Evolutionary conservation across 208 protist genomes (phyloP), one percentile per base, ranked within the genome.

Genomic region (Trypanosoma mega): DNA sequence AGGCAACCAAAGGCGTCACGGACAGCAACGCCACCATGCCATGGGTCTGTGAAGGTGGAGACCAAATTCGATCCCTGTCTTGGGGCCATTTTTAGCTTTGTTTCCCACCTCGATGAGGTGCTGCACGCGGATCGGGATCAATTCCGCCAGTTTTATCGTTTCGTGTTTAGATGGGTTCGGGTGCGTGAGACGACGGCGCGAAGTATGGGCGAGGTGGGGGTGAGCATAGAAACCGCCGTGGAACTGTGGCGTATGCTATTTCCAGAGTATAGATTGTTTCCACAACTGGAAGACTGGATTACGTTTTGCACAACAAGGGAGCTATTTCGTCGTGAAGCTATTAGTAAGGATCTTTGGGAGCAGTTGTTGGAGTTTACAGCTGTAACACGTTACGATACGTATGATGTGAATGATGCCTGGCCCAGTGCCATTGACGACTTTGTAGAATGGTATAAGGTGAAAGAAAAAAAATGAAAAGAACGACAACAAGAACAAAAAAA

Each of bases 361-460:
- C 76, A 90, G 63, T 68, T 91, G 5, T 56, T 88, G 9, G 67
- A 67, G 23, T 94, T 94, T 68, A 56, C 82, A 1, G 51, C 57
- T 18, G 18, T 92, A 20, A 54, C 34, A 33, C 57, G 33, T 39
- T 89, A 92, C 61, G 75, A 68, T 46, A 63, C 52, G 0, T 90
- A 91, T 62, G 58, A 85, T 69, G 58, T 77, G 7, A 72, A 78
- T 29, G 88, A 85, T 49, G 64, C 88, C 33, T 94, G 88, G 85
- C 88, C 88, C 12, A 70, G 83, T 23, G 74, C 82, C 27, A 80
- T 94, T 39, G 88, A 94, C 51, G 82, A 85, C 51, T 94, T 92
- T 64, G 85, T 94, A 0, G 74, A 76, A 30, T 85, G 74, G 48
- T 61, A 57, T n/a, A 71, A 60, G 23, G n/a, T 23, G 7, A 72